Evolutionary conservation across 768 basidiomycete species (phyloP).

Genomic region (Rubroboletus satanas): DNA sequence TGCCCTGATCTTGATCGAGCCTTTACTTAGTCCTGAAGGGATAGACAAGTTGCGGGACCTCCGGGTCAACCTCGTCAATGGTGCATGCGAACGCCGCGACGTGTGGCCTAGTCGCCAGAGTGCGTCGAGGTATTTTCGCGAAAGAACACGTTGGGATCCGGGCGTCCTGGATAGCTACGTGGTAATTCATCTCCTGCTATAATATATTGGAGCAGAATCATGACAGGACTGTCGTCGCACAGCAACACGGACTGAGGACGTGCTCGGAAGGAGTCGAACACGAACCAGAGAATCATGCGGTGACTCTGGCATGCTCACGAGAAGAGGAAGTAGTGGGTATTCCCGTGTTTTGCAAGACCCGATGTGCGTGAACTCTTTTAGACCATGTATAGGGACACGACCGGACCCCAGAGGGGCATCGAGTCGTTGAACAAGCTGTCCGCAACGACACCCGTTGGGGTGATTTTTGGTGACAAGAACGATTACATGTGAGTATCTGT

Average conservation of each 20-base stretch:
- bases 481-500: conserved; percentile 48
- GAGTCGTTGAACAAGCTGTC: conserved; percentile 41
- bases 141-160: conserved; percentile 48
- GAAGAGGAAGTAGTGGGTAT: conserved; percentile 58
- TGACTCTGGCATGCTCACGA: conserved; percentile 54
- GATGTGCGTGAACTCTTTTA: conserved; percentile 18
- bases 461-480: conserved; percentile 47
- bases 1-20: conserved; percentile 59
- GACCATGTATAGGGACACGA: conserved; percentile 62
- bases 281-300: conserved; percentile 31
- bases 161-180: conserved; percentile 50
- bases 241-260: conserved; percentile 47
- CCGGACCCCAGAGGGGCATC: conserved; percentile 53
- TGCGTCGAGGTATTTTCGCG: conserved; percentile 38
- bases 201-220: neutral
- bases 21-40: conserved; percentile 54
- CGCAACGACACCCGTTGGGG: conserved; percentile 43
- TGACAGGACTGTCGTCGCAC: neutral
- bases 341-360: neutral
- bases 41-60: conserved; percentile 40
- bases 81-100: conserved; percentile 48
- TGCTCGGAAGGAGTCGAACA: conserved; percentile 30
- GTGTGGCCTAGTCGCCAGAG: conserved; percentile 47
- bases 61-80: conserved; percentile 39
- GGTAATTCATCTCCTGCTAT: conserved; percentile 33